Percentiles rank a stretch among this genome's conserved stretches.
Conservation (phyloP, 2,329 filamentous ascomycete species). For the Exserohilum turcica region DNA sequence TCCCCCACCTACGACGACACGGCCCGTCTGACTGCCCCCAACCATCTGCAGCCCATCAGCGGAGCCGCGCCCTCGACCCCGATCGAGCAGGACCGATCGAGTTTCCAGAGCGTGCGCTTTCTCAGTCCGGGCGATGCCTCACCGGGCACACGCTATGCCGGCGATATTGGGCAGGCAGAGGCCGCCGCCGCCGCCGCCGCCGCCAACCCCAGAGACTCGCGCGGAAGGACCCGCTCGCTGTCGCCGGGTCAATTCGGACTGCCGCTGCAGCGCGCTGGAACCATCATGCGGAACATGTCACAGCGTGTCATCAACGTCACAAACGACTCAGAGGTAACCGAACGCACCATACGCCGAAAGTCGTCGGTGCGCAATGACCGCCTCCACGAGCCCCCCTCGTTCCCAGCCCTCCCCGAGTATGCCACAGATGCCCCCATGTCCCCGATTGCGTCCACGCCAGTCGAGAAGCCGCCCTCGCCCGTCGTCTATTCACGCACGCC, state of each 20-base stretch:
- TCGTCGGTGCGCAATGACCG: conserved; percentile 61
- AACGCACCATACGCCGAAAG: conserved; percentile 70
- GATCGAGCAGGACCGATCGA: conserved; percentile 52
- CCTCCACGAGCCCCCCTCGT: conserved; percentile 58
- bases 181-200: conserved; percentile 48
- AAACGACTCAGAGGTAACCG: conserved; percentile 84
- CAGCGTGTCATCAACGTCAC: conserved; percentile 97
- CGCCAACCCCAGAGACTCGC: conserved; percentile 33
- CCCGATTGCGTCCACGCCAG: conserved; percentile 32
- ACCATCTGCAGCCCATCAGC: conserved; percentile 62
- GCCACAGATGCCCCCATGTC: conserved; percentile 50
- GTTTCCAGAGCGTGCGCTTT: conserved; percentile 62
- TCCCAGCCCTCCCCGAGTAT: conserved; percentile 59
- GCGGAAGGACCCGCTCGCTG: conserved; percentile 56
- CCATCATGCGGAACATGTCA: conserved; percentile 74
- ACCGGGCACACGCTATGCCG: conserved; percentile 60
- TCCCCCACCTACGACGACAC: conserved; percentile 62
- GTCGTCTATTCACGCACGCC: conserved; percentile 22
- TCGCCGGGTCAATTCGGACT: conserved; percentile 54
- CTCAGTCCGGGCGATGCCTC: conserved; percentile 50
- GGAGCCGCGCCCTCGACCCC: conserved; percentile 53
- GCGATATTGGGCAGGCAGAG: conserved; percentile 66
- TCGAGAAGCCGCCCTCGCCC: conserved; percentile 49
- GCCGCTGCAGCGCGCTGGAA: conserved; percentile 56
- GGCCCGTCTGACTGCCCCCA: conserved; percentile 62